Evolutionary conservation across 2,329 filamentous ascomycete species (phyloP), one percentile per base, ranked within the genome.

Genomic region (Chrysoporthe austroafricana): DNA sequence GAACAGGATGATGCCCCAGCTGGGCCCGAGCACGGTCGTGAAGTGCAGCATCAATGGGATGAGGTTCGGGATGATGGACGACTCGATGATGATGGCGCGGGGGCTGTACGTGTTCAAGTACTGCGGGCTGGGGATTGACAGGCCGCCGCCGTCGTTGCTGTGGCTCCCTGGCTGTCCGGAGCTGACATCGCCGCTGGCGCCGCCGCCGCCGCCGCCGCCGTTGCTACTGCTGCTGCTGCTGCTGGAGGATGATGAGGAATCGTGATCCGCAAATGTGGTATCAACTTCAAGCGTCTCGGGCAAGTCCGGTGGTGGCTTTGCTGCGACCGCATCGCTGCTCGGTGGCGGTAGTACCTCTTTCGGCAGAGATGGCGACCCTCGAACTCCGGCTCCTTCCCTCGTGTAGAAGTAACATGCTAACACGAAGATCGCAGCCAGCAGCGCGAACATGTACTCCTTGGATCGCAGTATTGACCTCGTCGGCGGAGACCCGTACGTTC

Each of bases 1-100:
- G 66, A 79, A 81, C 59, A 81, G 76, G 21, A 81, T 72, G 42
- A 82, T 75, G 4, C 79, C 79, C 80, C 80, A 82, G 21, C 72
- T 66, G 6, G 79, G 78, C 0, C 80, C 80, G 3, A 82, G 77
- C 0, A 70, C 70, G 26, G 66, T 66, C 4, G 74, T 71, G 9
- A 78, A 71, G 0, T 75, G 77, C 8, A 76, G 72, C 9, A 69
- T 72, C 57, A 68, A 67, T 21, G 73, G 59, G 64, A 71, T 76
- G 5, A 76, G 74, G 34, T 63, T 79, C 26, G 63, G 62, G 62
- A 69, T 65, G 44, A 66, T 63, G 36, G 76, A 69, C 21, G 57
- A 64, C 52, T 70, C 69, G 58, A 70, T 63, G 44, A 70, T 66
- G 57, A 70, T 21, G 34, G 69, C 69, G 14, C 52, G 57, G 26